Evolutionary conservation across 1,139 yeast species (phyloP).

Genomic region (Yamadazyma epiphylla): DNA sequence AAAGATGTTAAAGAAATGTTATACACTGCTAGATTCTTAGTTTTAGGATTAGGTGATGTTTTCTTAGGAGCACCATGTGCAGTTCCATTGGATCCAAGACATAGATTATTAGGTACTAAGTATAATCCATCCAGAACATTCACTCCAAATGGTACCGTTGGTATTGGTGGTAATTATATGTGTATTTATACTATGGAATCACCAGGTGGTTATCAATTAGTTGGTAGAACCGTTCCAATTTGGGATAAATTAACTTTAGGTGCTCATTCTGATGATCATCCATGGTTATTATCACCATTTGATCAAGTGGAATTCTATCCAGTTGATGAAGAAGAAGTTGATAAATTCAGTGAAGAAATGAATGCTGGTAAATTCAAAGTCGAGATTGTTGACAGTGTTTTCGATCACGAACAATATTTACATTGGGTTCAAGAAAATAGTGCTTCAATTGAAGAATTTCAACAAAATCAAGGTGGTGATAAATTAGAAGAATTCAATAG

Average conservation of each 20-base stretch:
- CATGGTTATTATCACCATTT: conserved; percentile 89
- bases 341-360: conserved; percentile 65
- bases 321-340: conserved; percentile 79
- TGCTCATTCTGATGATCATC: conserved; percentile 54
- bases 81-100: conserved; percentile 95
- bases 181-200: conserved; percentile 98
- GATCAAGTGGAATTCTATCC: conserved; percentile 95
- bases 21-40: conserved; percentile 85
- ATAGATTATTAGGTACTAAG: conserved; percentile 85
- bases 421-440: conserved; percentile 74
- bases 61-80: conserved; percentile 98
- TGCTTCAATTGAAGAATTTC: conserved; percentile 69
- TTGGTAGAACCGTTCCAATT: conserved; percentile 94
- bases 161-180: conserved; percentile 98
- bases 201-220: conserved; percentile 97
- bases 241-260: conserved; percentile 93
- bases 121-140: conserved; percentile 95
- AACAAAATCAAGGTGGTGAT: conserved; percentile 67
- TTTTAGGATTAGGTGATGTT: conserved; percentile 94
- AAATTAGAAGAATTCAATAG: conserved; percentile 81
- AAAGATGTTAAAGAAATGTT: conserved; percentile 76
- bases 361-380: conserved; percentile 76
- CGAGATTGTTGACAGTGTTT: conserved; percentile 70
- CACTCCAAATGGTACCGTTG: conserved; percentile 96
- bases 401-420: conserved; percentile 76